Evolutionary conservation across 2,329 filamentous ascomycete genomes (phyloP), one percentile per base, ranked within the genome.

Genomic region (Didymella pinodella): DNA sequence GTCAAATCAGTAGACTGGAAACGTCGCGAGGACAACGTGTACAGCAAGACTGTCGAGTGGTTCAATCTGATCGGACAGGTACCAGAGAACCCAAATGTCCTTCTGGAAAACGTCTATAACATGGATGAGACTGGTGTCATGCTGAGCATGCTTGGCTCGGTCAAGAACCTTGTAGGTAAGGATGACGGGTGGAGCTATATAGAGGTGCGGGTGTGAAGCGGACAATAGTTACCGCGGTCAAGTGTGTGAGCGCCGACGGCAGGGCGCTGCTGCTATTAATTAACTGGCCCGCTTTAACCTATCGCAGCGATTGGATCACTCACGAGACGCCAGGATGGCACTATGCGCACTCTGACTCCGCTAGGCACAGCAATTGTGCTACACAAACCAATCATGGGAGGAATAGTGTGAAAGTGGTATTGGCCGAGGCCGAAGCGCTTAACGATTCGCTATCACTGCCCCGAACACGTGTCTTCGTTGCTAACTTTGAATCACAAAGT

Each of bases 121-220:
- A 48, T 48, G 32, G 31, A 48, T 7, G 26, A 62, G 44, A 68
- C 59, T 29, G 52, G 64, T 28, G 50, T 67, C 12, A 65, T 65
- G 52, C 48, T 66, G 6, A 43, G 31, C 34, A 65, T 61, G 50
- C 65, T 62, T 22, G 49, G 45, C 34, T 65, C 57, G n/a, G 38
- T 68, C 7, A 67, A 68, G 55, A 64, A 65, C 43, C 48, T 68
- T 0, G 50, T 65, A 53, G 57, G 64, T 56, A 68, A 64, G 50
- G 56, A 68, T 40, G 55, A 66, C 22, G 44, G 8, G 20, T 53
- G 48, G 18, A 41, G 22, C 25, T 64, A 62, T 47, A 65, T n/a
- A n/a, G 59, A 61, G 62, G 62, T 22, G 51, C 61, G 8, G 31
- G 56, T 7, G 51, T 60, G 2, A 66, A 67, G 54, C 45, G 28